A percentile compares a stretch with the other conserved stretches of the same genome.
These are phyloP conservation scores for Neurospora crassa DNA, from an alignment of 2,329 filamentous ascomycete species.

Conservation along the genomic window DNA sequence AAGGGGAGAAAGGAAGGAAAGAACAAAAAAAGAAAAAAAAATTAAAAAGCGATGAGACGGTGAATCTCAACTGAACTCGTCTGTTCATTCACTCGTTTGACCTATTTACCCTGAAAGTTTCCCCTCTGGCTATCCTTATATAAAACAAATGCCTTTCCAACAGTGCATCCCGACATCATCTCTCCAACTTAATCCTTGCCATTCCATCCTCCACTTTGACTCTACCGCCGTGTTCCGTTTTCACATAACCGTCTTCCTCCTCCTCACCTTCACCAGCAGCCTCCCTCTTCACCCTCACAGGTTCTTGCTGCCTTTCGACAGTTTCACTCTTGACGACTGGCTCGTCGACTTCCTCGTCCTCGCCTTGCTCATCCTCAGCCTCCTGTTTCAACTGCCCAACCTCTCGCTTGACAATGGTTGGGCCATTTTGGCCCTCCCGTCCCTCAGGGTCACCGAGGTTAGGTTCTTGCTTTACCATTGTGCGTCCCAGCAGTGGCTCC, in stretches of 20 bases:
- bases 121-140: too few species aligned
- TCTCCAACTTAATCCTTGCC: not conserved
- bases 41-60: not conserved
- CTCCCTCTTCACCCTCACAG: not conserved
- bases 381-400: not conserved
- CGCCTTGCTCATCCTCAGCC: not conserved
- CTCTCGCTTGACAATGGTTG: not conserved
- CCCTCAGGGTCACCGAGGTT: not conserved
- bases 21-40: not conserved
- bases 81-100: not conserved
- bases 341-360: not conserved
- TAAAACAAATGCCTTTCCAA: not conserved
- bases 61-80: not conserved
- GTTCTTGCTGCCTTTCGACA: not conserved
- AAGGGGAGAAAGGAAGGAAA: not conserved
- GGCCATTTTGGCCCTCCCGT: not conserved
- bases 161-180: not conserved
- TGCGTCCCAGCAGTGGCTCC: not conserved
- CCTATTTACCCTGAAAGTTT: not conserved
- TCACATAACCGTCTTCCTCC: not conserved
- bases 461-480: not conserved
- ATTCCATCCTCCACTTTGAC: not conserved
- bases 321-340: not conserved
- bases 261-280: not conserved
- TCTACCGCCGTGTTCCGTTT: not conserved